phyloP scores from a whole-genome alignment of 78 protist species.

The Dictyostelium firmibasis region DNA sequence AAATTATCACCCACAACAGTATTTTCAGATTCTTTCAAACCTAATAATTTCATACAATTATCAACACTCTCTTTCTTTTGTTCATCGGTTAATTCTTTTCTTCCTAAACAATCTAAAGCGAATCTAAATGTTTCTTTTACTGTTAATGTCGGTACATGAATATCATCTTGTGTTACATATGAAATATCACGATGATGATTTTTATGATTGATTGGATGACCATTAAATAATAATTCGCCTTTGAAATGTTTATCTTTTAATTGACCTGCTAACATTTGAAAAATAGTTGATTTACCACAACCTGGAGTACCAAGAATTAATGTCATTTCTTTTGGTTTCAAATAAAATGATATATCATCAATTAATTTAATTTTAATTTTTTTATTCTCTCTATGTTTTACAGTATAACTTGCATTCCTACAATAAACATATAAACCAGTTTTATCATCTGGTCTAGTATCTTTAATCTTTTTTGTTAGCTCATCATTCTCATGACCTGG shows the following conservation, averaged over 20 bases:
- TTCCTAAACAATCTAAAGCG: slow-evolving; percentile 64
- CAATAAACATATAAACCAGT: slow-evolving; percentile 52
- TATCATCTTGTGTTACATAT: slow-evolving; percentile 56
- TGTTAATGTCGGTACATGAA: slow-evolving; percentile 49
- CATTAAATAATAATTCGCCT: slow-evolving; percentile 51
- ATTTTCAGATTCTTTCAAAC: slow-evolving; percentile 21
- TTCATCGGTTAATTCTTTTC: background rate
- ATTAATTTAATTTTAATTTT: slow-evolving; percentile 7
- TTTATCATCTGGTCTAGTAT: background rate
- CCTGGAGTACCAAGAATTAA: slow-evolving; percentile 77
- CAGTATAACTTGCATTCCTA: slow-evolving; percentile 3
- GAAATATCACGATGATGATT: slow-evolving; percentile 67
- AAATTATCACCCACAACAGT: slow-evolving; percentile 67
- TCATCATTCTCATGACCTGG: background rate
- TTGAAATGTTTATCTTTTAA: background rate
- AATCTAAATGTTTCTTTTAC: slow-evolving; percentile 77
- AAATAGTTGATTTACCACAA: slow-evolving; percentile 70
- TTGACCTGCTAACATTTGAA: slow-evolving; percentile 44
- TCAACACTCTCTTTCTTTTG: slow-evolving; percentile 47
- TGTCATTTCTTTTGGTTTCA: slow-evolving; percentile 79
- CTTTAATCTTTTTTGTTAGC: background rate
- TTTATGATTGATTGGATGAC: slow-evolving; percentile 32
- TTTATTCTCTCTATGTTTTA: slow-evolving; percentile 11
- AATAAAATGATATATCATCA: slow-evolving; percentile 41
- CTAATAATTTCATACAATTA: background rate